Percentiles rank a stretch among this genome's conserved stretches.
These are phyloP conservation scores for Pythium sukuiense DNA, from an alignment of 352 stramenopile species.

Conservation along the genomic window DNA sequence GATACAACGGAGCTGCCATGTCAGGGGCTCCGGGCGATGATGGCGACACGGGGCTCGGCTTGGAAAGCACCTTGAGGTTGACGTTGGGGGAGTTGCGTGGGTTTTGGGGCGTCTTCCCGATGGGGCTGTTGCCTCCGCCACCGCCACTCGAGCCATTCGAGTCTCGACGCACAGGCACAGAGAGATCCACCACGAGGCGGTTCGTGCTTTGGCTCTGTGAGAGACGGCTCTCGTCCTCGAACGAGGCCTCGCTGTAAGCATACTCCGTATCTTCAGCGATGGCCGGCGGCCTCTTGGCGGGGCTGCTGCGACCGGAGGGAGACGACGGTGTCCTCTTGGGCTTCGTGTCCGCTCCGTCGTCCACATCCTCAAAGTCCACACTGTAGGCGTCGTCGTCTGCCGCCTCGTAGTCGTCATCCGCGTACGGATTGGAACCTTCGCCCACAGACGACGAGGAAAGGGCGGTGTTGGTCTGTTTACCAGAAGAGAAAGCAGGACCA, in stretches of 20 bases:
- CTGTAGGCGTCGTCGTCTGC: conserved; percentile 56
- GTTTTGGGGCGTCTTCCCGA: conserved; percentile 17
- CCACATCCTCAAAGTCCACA: conserved; percentile 66
- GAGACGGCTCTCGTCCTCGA: conserved; percentile 66
- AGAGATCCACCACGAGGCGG: conserved; percentile 62
- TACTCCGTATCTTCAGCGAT: conserved; percentile 44
- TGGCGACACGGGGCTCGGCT: conserved; percentile 19
- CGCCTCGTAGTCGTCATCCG: conserved; percentile 39
- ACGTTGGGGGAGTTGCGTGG: conserved; percentile 39
- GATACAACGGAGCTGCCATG: not conserved
- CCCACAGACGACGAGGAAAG: not conserved
- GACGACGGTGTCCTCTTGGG: conserved; percentile 3
- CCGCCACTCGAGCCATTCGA: conserved; percentile 33
- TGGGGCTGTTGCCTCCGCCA: conserved; percentile 15
- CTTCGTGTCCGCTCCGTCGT: conserved; percentile 28
- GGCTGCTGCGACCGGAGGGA: conserved; percentile 3
- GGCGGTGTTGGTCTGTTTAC: not conserved
- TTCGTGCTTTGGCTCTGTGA: conserved; percentile 42
- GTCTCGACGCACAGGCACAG: conserved; percentile 42
- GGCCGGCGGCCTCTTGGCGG: conserved; percentile 12
- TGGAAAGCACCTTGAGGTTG: conserved; percentile 49
- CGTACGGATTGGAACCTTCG: conserved; percentile 26
- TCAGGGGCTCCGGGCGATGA: not conserved
- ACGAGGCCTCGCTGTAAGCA: conserved; percentile 57
- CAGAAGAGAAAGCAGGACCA: conserved; percentile 20